Conservation (phyloP, 768 basidiomycete genomes). For the Kwoniella europaea region DNA sequence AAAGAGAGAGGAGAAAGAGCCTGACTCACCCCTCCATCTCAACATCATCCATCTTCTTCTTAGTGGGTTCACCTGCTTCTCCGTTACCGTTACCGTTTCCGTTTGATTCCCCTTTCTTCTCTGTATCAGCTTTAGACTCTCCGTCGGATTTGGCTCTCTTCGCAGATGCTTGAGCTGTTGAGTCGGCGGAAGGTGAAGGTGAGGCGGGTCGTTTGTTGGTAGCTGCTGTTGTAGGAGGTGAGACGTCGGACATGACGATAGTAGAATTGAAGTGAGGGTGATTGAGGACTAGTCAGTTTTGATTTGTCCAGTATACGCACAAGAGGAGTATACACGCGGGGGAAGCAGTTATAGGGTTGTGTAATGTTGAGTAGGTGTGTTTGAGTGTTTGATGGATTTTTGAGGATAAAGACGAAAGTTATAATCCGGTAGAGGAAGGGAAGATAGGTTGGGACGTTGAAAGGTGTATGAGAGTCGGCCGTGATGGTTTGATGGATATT, state of each 20-base stretch:
- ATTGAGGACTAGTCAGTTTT: conserved; percentile 8
- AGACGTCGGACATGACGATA: conserved; percentile 32
- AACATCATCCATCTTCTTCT: conserved; percentile 46
- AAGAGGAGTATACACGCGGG: not conserved
- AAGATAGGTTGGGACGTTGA: not conserved
- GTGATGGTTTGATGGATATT: not conserved
- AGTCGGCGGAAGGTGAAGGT: conserved; percentile 19
- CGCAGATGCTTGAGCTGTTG: conserved; percentile 7
- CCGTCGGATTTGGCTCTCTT: conserved; percentile 31
- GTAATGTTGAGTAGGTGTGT: not conserved
- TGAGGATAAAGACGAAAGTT: not conserved
- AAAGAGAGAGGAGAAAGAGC: too few species aligned
- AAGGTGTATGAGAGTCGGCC: not conserved
- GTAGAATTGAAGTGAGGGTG: not conserved
- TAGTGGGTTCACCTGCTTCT: conserved; percentile 12
- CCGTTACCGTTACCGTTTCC: conserved; percentile 28
- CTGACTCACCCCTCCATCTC: conserved; percentile 46
- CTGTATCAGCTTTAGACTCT: conserved; percentile 13
- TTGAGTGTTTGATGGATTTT: not conserved
- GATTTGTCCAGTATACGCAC: not conserved
- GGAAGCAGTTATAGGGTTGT: not conserved
- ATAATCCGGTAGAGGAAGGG: not conserved
- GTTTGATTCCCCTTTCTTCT: conserved; percentile 16
- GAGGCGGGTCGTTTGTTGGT: conserved; percentile 26
- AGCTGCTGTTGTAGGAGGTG: conserved; percentile 15